Evolutionary conservation across 805 yeast species (phyloP).

Genomic region (Blastobotrys attinorum): DNA sequence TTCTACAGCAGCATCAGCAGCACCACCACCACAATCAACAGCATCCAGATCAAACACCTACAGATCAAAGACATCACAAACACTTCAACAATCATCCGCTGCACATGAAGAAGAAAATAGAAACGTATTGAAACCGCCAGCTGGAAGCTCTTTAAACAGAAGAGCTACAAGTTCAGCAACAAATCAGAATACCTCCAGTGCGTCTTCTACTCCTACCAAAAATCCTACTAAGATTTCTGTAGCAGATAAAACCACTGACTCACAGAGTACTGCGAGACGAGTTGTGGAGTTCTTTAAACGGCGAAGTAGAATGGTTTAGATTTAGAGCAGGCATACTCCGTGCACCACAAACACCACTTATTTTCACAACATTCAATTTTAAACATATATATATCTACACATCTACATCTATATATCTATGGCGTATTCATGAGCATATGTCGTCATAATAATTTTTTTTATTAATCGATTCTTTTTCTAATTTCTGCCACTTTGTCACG

Average conservation of each 20-base stretch:
- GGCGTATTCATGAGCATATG: too few relatives aligned
- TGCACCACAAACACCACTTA: too few relatives aligned
- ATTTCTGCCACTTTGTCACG: too few relatives aligned
- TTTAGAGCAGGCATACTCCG: too few relatives aligned
- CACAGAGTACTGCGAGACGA: conserved; percentile 22
- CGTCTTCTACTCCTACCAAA: background rate
- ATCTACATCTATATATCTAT: too few relatives aligned
- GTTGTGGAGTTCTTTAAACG: conserved; percentile 32
- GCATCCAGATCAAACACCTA: background rate
- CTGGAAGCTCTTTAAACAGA: conserved; percentile 4
- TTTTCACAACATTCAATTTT: too few relatives aligned
- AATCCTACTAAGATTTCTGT: conserved; percentile 3
- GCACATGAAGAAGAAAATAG: background rate
- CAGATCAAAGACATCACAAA: background rate
- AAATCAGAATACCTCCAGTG: background rate
- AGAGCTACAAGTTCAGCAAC: background rate
- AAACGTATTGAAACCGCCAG: background rate
- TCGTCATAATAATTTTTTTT: too few relatives aligned
- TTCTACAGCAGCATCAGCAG: too few relatives aligned
- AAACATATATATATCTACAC: background rate
- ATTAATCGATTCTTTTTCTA: too few relatives aligned
- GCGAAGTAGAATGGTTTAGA: conserved; percentile 25
- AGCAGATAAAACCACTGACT: background rate
- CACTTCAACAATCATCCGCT: background rate
- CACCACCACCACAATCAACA: too few relatives aligned